Evolutionary conservation across 208 protist genomes (phyloP).

Genomic region (Trypanosoma scelopori): DNA sequence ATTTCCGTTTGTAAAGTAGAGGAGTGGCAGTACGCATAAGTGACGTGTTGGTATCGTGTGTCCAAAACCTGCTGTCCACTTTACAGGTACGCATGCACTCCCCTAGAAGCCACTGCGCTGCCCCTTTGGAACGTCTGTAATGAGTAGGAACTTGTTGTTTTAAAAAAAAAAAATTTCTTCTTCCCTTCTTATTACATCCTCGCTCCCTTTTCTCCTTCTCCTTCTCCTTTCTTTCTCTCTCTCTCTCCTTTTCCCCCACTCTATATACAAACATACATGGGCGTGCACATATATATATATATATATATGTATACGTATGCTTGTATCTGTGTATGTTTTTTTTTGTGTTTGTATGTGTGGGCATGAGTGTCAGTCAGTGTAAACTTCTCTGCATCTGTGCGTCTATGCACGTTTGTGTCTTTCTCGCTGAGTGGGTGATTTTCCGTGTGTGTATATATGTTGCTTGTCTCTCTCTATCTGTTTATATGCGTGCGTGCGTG

Average conservation of each 20-base stretch:
- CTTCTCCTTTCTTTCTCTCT: background rate
- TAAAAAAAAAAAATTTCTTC: too few species aligned
- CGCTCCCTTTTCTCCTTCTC: background rate
- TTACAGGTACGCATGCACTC: too few species aligned
- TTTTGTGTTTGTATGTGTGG: background rate
- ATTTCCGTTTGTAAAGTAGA: too few species aligned
- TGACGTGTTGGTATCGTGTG: too few species aligned
- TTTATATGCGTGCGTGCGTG: background rate
- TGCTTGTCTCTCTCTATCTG: too few species aligned
- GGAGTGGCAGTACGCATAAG: too few species aligned
- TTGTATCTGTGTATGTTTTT: background rate
- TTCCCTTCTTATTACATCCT: background rate
- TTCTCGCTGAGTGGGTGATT: background rate
- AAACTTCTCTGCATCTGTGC: background rate
- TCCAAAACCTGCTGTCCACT: too few species aligned
- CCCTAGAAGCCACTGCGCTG: too few species aligned
- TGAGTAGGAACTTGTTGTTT: background rate
- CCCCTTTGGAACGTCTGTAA: background rate
- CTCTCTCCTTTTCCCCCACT: background rate
- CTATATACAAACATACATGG: too few species aligned
- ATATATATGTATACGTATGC: constrained; percentile 4
- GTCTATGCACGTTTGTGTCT: background rate
- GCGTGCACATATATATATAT: too few species aligned
- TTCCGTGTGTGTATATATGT: background rate
- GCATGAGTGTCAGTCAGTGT: too few species aligned